Conservation (phyloP, 768 basidiomycete genomes). For the Pleurotus ostreatus region DNA sequence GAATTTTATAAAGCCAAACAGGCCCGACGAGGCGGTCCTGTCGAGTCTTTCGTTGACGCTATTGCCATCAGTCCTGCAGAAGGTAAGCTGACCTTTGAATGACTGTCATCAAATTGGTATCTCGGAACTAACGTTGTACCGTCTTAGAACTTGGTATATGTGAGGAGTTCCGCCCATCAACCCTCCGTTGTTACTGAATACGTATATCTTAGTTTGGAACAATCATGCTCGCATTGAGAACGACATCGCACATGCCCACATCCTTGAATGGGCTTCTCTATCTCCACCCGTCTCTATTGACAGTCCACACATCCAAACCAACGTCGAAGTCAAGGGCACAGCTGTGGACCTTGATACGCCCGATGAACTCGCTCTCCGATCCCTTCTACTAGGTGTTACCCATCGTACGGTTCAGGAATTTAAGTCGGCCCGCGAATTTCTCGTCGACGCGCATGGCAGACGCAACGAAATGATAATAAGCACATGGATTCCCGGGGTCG, state of each 20-base stretch:
- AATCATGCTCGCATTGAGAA: conserved; percentile 58
- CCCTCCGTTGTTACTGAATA: background rate
- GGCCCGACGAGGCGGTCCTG: conserved; percentile 45
- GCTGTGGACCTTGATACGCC: conserved; percentile 53
- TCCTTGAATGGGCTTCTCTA: conserved; percentile 46
- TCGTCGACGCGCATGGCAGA: conserved; percentile 46
- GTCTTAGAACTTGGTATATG: conserved; percentile 64
- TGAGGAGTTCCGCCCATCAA: conserved; percentile 27
- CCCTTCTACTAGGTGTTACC: conserved; percentile 63
- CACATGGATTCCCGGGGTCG: conserved; percentile 66
- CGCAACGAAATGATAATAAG: conserved; percentile 41
- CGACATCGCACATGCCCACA: conserved; percentile 52
- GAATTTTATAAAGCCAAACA: conserved; percentile 75
- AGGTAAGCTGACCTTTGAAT: conserved; percentile 34
- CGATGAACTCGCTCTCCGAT: conserved; percentile 67
- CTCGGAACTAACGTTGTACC: background rate
- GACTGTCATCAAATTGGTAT: background rate
- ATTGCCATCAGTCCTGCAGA: conserved; percentile 70
- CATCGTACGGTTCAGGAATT: conserved; percentile 55
- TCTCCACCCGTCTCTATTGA: conserved; percentile 39
- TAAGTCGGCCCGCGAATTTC: conserved; percentile 38
- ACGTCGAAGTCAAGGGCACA: conserved; percentile 7
- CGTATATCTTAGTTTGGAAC: conserved; percentile 62
- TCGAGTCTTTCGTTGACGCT: conserved; percentile 43
- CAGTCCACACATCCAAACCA: conserved; percentile 22